Conservation (phyloP, 805 yeast species). For the Ogataea zsoltii region DNA sequence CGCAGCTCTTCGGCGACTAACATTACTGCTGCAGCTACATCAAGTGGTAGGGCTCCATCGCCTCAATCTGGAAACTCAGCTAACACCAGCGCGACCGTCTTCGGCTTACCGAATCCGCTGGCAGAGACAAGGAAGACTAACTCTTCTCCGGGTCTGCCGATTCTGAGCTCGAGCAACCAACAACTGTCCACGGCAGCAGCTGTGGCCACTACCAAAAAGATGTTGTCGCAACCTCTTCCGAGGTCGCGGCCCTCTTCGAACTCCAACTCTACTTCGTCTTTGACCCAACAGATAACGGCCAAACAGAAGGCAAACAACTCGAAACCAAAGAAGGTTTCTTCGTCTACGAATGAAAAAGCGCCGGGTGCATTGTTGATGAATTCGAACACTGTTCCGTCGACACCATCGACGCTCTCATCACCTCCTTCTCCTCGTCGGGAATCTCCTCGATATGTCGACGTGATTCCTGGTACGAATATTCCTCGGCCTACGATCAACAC, state of each 20-base stretch:
- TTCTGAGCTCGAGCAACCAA: conserved; percentile 10
- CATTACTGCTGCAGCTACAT: conserved; percentile 2
- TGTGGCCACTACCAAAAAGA: conserved; percentile 22
- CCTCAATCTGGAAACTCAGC: conserved; percentile 8
- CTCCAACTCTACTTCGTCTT: neutral
- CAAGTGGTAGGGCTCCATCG: conserved; percentile 1
- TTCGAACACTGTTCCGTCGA: neutral
- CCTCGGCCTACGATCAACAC: conserved; percentile 51
- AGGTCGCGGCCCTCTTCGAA: conserved; percentile 11
- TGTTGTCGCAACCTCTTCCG: conserved; percentile 14
- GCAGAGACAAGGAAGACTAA: conserved; percentile 17
- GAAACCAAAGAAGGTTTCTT: neutral
- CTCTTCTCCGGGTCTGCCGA: conserved; percentile 22
- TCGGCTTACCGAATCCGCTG: conserved; percentile 24
- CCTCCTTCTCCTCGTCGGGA: conserved; percentile 13
- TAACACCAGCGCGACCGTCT: conserved; percentile 16
- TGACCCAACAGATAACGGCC: neutral
- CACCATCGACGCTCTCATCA: conserved; percentile 10
- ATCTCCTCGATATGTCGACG: conserved; percentile 34
- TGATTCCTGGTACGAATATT: conserved; percentile 61
- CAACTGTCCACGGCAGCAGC: conserved; percentile 26
- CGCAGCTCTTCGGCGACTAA: conserved; percentile 13
- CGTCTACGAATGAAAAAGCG: too few relatives aligned
- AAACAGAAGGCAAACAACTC: neutral
- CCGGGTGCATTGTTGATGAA: too few relatives aligned